Evolutionary conservation across 2,329 filamentous ascomycete species (phyloP), one percentile per base, ranked within the genome.

Genomic region (Colletotrichum euphorbiae): DNA sequence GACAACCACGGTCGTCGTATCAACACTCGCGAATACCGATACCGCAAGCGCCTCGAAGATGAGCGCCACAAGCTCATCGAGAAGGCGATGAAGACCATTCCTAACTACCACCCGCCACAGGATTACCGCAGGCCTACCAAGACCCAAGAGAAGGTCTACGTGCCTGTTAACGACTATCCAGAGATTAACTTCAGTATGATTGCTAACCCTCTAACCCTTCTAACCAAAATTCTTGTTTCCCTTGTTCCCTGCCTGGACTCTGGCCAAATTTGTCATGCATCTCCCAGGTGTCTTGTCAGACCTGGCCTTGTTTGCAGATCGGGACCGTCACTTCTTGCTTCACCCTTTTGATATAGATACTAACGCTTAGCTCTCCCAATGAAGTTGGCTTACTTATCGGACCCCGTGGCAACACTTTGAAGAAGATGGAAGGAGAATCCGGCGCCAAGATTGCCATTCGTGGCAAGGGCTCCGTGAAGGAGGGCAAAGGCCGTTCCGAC

Each of bases 181-280:
- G 96, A 99, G 83, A 98, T 99, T 91, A 99, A 99, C 91, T 99
- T 99, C 93, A 99, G 96, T 99, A 98, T 95, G 95, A 95, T 96
- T 94, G 91, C 94, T 97, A 97, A 97, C 93, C 94, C 93, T 94
- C 90, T 90, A 91, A 92, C 90, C 85, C 81, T 87, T 88, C 90
- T 92, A 91, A 92, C 84, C 82, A 84, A 79, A 83, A 74, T 78
- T 76, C 75, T 77, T 69, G 40, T 71, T 66, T 70, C 67, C 63
- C 56, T 69, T 70, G 65, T 68, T 67, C 67, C 68, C 73, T 75
- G 70, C 76, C 77, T 82, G 79, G 81, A 81, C 80, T 80, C 77
- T 80, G 81, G 79, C 80, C 80, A 80, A 80, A 78, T 79, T 77
- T 79, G 77, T 74, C 77, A 75, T 77, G 72, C 74, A 71, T 72